phyloP scores from a whole-genome alignment of 768 basidiomycete species.

The Pholiota molesta region DNA sequence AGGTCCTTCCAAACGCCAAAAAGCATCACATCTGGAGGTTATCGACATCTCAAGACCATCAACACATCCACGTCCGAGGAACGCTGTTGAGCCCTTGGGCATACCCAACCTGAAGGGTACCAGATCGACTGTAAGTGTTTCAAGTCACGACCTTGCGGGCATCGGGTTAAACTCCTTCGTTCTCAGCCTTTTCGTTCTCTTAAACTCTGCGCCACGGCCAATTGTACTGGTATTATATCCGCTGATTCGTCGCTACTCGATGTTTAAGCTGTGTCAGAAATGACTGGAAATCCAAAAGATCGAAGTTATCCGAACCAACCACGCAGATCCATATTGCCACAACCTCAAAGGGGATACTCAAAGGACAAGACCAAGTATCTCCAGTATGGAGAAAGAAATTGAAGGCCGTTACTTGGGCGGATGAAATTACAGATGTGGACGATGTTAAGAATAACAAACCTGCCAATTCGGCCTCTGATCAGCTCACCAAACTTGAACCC shows the following conservation, averaged over 20 bases:
- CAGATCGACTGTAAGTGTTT: background rate
- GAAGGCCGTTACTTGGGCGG: slow-evolving; percentile 41
- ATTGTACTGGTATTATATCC: slow-evolving; percentile 23
- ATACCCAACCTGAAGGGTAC: background rate
- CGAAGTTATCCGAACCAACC: background rate
- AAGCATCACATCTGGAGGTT: slow-evolving; percentile 10
- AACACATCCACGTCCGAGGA: background rate
- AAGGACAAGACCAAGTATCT: background rate
- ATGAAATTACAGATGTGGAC: slow-evolving; percentile 17
- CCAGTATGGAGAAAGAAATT: slow-evolving; percentile 13
- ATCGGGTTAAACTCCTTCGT: background rate
- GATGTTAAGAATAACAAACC: background rate
- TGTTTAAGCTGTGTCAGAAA: slow-evolving; percentile 19
- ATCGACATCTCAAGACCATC: slow-evolving; percentile 1
- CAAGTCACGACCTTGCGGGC: background rate
- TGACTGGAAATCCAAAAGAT: slow-evolving; percentile 20
- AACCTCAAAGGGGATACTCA: background rate
- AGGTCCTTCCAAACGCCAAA: slow-evolving; percentile 15
- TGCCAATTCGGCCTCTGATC: background rate
- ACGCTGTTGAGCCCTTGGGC: background rate
- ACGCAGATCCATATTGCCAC: background rate
- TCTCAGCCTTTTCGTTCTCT: slow-evolving; percentile 13
- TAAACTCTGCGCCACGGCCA: slow-evolving; percentile 21
- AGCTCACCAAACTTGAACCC: background rate
- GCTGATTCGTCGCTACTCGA: slow-evolving; percentile 16